phyloP scores from a whole-genome alignment of 345 rosid species.

The Physaria fendleri region DNA sequence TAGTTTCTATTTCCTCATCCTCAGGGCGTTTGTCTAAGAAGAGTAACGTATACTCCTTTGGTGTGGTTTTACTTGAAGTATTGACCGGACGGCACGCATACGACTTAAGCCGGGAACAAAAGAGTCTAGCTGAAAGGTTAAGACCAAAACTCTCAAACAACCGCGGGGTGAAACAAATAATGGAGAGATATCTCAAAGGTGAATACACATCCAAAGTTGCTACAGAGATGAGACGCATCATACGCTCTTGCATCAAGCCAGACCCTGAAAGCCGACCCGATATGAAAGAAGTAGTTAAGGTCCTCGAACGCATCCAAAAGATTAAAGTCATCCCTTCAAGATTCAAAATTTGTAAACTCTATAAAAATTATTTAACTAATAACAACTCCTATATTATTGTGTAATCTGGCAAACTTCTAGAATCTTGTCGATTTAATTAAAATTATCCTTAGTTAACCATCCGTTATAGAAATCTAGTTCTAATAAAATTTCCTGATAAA shows the following conservation, averaged over 20 bases:
- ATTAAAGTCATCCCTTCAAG: conserved; percentile 13
- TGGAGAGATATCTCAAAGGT: conserved; percentile 52
- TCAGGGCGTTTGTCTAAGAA: conserved; percentile 72
- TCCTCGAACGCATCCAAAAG: conserved; percentile 15
- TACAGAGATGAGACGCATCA: conserved; percentile 37
- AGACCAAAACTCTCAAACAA: conserved; percentile 37
- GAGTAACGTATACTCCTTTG: conserved; percentile 76
- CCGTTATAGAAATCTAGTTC: too few relatives aligned
- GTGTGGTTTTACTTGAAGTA: conserved; percentile 66
- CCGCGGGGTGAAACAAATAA: conserved; percentile 41
- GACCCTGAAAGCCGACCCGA: conserved; percentile 63
- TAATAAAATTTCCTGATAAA: too few relatives aligned
- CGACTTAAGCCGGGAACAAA: conserved; percentile 32
- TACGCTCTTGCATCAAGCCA: conserved; percentile 37
- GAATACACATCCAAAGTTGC: conserved; percentile 46
- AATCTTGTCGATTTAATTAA: too few relatives aligned
- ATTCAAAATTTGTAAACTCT: too few relatives aligned
- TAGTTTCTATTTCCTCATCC: neutral
- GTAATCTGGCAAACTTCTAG: too few relatives aligned
- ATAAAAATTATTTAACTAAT: too few relatives aligned
- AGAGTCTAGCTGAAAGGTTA: conserved; percentile 52
- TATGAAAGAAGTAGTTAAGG: conserved; percentile 50
- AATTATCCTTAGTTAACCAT: too few relatives aligned
- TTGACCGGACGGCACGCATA: conserved; percentile 55
- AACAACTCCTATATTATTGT: too few relatives aligned